Evolutionary conservation across 2,329 filamentous ascomycete genomes (phyloP), one percentile per base, ranked within the genome.

Genomic region (Sporothrix phasma): DNA sequence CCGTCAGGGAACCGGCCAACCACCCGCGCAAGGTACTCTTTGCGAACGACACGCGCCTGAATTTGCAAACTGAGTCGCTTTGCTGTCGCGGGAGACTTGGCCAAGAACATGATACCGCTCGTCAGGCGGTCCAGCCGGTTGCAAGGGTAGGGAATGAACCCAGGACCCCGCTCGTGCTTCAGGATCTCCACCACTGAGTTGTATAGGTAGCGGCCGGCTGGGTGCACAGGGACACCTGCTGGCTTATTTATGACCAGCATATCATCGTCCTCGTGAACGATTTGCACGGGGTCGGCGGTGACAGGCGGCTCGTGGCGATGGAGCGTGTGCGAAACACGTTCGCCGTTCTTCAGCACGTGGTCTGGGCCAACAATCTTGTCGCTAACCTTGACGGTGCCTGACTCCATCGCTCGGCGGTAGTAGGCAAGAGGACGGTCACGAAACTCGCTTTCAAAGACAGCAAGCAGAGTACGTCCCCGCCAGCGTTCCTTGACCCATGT

Each of bases 211-310:
- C 94, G 86, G 5, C 94, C 94, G 0, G 94, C 93, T 5, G 94
- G 90, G 74, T 99, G 94, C 0, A 99, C 94, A 0, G 94, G 94
- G 46, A 99, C 87, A 6, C 94, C 94, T 0, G 93, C 88, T 0
- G 94, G 94, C 75, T 99, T 99, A 78, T 97, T 92, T 74, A 99
- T 96, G 67, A 97, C 92, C 65, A 99, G 88, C 79, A 99, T 88
- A 69, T 92, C 88, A 53, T 95, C 85, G 70, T 96, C 91, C 75
- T 99, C 94, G 75, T 96, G 89, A 45, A 99, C 86, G 53, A 97
- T 83, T 17, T 84, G 84, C 59, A 99, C 88, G 0, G 89, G 84
- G 47, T 89, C 84, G 17, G 86, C 87, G 1, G 90, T 92, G 37
- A 97, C 91, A 0, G 94, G 94, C 1, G 94, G 94, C 75, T 99